phyloP scores from a whole-genome alignment of 2,329 filamentous ascomycete species.

The Sordariomycetes sp. region DNA sequence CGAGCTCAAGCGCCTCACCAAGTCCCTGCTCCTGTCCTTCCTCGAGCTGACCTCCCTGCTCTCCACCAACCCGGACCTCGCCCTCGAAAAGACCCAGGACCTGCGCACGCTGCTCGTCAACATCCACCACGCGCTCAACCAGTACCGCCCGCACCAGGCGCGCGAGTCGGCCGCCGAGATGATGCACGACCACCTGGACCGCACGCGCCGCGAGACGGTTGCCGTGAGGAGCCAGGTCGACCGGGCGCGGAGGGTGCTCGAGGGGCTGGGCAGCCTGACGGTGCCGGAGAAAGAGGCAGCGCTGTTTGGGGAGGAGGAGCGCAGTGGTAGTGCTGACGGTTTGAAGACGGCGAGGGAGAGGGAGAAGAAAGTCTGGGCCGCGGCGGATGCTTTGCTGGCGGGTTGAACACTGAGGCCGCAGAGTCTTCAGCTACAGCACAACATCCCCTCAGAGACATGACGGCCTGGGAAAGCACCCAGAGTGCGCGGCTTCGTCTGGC shows the following conservation, averaged over 20 bases:
- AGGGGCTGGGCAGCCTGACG: constrained; percentile 49
- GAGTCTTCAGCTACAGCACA: too few relatives aligned
- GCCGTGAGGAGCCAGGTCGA: constrained; percentile 58
- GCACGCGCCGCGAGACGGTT: constrained; percentile 63
- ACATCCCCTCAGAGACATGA: too few relatives aligned
- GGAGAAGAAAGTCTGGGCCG: constrained; percentile 30
- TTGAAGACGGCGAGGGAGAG: constrained; percentile 11
- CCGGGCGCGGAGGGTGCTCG: constrained; percentile 65
- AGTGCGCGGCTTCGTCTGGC: too few relatives aligned
- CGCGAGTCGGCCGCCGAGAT: constrained; percentile 77
- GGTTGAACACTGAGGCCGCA: too few relatives aligned
- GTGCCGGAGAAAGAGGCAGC: constrained; percentile 9
- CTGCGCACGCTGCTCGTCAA: constrained; percentile 80
- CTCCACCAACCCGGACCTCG: constrained; percentile 29
- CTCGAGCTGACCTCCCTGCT: constrained; percentile 63
- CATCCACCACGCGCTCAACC: constrained; percentile 86
- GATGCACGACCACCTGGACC: constrained; percentile 78
- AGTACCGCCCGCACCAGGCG: constrained; percentile 89
- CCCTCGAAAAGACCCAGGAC: constrained; percentile 65
- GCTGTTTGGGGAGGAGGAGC: background rate
- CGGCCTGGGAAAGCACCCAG: too few relatives aligned
- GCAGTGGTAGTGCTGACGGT: constrained; percentile 8
- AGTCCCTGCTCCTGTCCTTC: constrained; percentile 81
- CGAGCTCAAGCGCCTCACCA: constrained; percentile 68
- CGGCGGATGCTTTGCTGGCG: constrained; percentile 29